Conservation (phyloP, 371 early-diverging fungal genomes). For the Mortierella sp. region DNA sequence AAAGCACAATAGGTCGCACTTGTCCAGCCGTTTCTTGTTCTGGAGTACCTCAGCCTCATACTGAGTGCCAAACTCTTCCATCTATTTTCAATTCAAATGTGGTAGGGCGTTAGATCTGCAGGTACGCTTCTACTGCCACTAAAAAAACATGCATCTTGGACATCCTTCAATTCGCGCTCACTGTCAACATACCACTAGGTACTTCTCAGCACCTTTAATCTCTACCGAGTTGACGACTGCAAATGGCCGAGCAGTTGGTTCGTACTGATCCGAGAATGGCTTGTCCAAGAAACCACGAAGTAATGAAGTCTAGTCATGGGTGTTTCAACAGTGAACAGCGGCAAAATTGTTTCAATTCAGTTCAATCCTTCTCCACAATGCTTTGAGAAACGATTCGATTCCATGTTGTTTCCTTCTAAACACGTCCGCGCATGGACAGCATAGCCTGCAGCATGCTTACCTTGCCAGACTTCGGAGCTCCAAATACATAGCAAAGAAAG, state of each 20-base stretch:
- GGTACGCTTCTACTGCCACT: too few relatives aligned
- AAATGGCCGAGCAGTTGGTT: conserved; percentile 81
- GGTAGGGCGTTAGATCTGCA: too few relatives aligned
- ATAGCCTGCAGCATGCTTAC: conserved; percentile 52
- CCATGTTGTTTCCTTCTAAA: background rate
- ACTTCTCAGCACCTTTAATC: conserved; percentile 93
- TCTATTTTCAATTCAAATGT: conserved; percentile 60
- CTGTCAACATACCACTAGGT: conserved; percentile 80
- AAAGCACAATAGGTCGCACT: conserved; percentile 92
- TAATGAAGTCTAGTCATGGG: conserved; percentile 75
- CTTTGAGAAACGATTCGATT: background rate
- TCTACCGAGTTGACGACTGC: conserved; percentile 95
- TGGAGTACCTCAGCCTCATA: conserved; percentile 84
- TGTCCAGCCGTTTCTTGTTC: conserved; percentile 83
- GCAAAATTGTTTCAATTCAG: background rate
- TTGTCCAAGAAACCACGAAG: conserved; percentile 88
- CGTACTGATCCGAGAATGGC: conserved; percentile 80
- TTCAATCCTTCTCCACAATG: background rate
- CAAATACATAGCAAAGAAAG: conserved; percentile 94
- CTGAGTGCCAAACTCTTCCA: conserved; percentile 91
- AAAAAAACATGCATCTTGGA: too few relatives aligned
- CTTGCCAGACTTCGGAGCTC: conserved; percentile 95
- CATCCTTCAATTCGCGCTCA: too few relatives aligned
- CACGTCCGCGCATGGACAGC: background rate
- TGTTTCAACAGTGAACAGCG: background rate